Evolutionary conservation across 306 rosid species (phyloP).

Genomic region (Aeschynomene evenia): DNA sequence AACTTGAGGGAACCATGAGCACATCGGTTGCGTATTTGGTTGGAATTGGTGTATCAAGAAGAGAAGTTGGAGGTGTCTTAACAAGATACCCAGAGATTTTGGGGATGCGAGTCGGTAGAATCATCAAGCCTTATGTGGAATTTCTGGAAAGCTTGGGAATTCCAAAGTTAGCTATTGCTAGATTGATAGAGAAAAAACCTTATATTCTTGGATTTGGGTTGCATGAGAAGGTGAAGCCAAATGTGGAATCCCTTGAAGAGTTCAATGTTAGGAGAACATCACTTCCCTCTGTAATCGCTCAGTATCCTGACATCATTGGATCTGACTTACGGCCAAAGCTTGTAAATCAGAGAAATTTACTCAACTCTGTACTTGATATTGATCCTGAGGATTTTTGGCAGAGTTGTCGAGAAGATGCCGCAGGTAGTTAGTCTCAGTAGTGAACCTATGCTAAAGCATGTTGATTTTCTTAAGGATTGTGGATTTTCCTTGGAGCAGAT

Average conservation of each 20-base stretch:
- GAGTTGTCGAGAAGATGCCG: constrained; percentile 91
- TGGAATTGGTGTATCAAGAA: constrained; percentile 87
- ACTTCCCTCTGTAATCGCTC: constrained; percentile 76
- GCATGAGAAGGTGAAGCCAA: constrained; percentile 76
- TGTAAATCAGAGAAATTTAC: constrained; percentile 51
- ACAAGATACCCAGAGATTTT: constrained; percentile 86
- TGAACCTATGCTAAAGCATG: constrained; percentile 70
- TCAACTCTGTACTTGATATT: constrained; percentile 62
- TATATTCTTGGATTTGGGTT: constrained; percentile 86
- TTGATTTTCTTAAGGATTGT: constrained; percentile 68
- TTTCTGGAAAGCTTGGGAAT: constrained; percentile 79
- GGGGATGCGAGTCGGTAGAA: constrained; percentile 92
- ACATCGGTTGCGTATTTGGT: constrained; percentile 91
- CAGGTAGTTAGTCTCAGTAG: constrained; percentile 76
- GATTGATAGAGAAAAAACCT: constrained; percentile 82
- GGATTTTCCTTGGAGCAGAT: constrained; percentile 66
- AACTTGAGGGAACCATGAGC: constrained; percentile 99
- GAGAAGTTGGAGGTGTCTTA: constrained; percentile 82
- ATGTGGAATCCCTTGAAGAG: constrained; percentile 71
- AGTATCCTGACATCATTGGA: constrained; percentile 83
- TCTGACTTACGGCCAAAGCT: constrained; percentile 73
- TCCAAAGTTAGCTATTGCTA: constrained; percentile 85
- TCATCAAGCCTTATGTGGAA: constrained; percentile 92
- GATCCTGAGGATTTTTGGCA: constrained; percentile 65
- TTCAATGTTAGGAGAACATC: constrained; percentile 59